Percentiles rank a stretch among this genome's conserved stretches.
These are phyloP conservation scores for Alternaria postmessia DNA, from an alignment of 2,329 filamentous ascomycete species.

Conservation along the genomic window DNA sequence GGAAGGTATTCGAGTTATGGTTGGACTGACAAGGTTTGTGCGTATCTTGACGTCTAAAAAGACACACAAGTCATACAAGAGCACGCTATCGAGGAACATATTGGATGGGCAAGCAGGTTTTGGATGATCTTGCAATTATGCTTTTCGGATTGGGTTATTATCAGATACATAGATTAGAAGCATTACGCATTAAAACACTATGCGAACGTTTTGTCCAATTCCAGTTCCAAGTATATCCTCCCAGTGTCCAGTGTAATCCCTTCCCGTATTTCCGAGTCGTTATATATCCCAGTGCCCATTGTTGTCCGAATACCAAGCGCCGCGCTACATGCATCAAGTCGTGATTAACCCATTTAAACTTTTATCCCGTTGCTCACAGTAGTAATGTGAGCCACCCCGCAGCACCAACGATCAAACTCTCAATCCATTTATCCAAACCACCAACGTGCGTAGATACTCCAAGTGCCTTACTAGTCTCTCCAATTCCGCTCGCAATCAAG, in stretches of 20 bases:
- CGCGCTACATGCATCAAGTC: slow-evolving; percentile 13
- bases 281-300: background rate
- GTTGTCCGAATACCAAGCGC: slow-evolving; percentile 1
- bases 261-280: background rate
- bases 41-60: background rate
- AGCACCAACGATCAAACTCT: slow-evolving; percentile 34
- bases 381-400: slow-evolving; percentile 41
- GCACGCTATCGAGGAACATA: background rate
- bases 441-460: slow-evolving; percentile 18
- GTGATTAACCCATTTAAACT: background rate
- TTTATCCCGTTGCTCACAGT: slow-evolving; percentile 20
- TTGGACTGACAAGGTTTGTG: background rate
- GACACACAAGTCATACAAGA: background rate
- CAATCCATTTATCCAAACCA: slow-evolving; percentile 33
- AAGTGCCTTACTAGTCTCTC: slow-evolving; percentile 27
- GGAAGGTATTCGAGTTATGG: background rate
- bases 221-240: background rate
- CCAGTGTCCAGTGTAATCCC: background rate
- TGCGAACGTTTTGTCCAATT: background rate
- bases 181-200: slow-evolving; percentile 3
- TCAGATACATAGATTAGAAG: background rate
- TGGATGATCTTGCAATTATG: background rate
- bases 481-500: slow-evolving; percentile 40
- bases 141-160: background rate
- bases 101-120: background rate